Base-by-base conservation (phyloP, 257 asterid genomes). In the Coffea canephora region DNA sequence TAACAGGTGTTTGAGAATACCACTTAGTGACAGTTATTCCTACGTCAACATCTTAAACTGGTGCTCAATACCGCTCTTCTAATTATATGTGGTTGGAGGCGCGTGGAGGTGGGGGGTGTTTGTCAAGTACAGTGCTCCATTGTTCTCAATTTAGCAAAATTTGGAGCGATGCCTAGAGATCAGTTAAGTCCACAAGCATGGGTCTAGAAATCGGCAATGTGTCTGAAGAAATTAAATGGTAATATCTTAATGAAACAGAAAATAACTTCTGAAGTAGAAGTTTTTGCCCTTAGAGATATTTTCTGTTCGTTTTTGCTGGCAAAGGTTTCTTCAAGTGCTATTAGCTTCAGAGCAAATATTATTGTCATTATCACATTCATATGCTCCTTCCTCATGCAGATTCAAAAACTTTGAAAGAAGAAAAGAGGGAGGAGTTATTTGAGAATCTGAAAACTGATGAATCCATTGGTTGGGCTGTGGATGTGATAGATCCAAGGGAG, bases 391-490 rank as follows among this genome's bases (percentile, higher is more conserved):
- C 79, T 79, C 73, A 76, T 79, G 83, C 84, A 95, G 99, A 95
- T 86, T 95, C 99, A 5, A 95, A 95, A 87, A 95, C 98, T 31
- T 84, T 95, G 45, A 95, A 94, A 81, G 99, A 93, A 86, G 96
- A 93, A 86, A 92, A 90, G 92, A 91, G 99, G 87, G 99, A 95
- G 86, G 98, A 91, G 87, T 82, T 95, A 73, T 95, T 95, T 79
- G 97, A 92, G 88, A 92, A 74, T 75, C 84, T 95, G 88, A 95
- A 92, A 86, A 83, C 88, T 55, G 95, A 95, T 81, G 90, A 89
- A 85, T 91, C 93, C 50, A 91, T 95, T 18, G 96, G 98, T 82
- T 95, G 99, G 98, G 95, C 90, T 81, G 99, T 91, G 61, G 98
- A 93, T 79, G 97, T 95, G 48, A 95, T 95, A 79, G 98, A 90